Percentiles rank a stretch among this genome's conserved stretches.
These are phyloP conservation scores for Podila clonocystis DNA, from an alignment of 192 early-diverging fungal species.

Conservation along the genomic window DNA sequence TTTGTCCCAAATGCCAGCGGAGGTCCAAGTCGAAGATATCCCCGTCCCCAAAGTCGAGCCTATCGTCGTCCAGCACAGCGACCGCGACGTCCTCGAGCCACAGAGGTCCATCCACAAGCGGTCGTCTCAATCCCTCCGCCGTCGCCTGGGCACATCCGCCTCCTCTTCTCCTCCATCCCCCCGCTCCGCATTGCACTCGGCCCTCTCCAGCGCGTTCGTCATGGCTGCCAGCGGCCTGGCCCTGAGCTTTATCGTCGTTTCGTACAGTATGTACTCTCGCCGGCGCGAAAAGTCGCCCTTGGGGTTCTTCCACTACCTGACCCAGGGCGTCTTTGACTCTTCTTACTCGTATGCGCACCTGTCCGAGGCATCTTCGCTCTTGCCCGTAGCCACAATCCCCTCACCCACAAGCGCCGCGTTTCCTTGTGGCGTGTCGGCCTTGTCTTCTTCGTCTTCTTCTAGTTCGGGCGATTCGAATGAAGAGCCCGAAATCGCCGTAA, in stretches of 20 bases:
- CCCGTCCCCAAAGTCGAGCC: background rate
- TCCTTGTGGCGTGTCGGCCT: background rate
- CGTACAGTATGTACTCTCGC: background rate
- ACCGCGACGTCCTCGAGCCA: background rate
- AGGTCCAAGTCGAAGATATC: conserved; percentile 1
- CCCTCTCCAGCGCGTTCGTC: background rate
- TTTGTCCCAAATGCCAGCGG: background rate
- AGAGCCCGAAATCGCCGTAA: background rate
- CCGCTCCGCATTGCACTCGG: background rate
- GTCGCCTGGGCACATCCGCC: background rate
- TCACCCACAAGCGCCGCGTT: background rate
- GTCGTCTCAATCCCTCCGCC: background rate
- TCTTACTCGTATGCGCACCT: background rate
- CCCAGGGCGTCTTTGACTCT: background rate
- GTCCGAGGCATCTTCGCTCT: background rate
- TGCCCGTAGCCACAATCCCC: background rate
- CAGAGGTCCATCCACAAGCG: background rate
- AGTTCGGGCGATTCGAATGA: background rate
- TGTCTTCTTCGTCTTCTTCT: background rate
- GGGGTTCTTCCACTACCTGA: conserved; percentile 2
- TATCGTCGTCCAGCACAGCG: background rate
- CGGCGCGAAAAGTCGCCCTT: background rate
- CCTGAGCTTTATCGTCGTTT: background rate
- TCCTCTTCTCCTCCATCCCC: background rate
- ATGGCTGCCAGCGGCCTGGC: background rate